Evolutionary conservation across 2,329 filamentous ascomycete species (phyloP), one percentile per base, ranked within the genome.

Genomic region (Daldinia sp.): DNA sequence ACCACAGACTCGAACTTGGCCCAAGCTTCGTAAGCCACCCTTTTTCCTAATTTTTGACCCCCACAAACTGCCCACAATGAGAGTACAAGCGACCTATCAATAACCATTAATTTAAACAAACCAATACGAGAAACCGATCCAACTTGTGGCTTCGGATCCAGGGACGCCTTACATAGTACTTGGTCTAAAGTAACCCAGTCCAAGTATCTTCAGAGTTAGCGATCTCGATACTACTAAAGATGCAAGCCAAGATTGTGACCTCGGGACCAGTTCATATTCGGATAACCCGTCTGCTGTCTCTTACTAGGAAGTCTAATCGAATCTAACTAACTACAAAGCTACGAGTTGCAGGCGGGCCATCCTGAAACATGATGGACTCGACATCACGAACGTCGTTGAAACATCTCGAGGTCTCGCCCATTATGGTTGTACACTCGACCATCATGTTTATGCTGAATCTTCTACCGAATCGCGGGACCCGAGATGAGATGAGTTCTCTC

Each of bases 361-460:
- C 60, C 59, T 68, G 65, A 66, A 68, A 66, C 65, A 63, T 47
- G 59, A 61, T 54, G 52, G 59, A 58, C 59, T 61, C 53, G 47
- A 56, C 56, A 61, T 63, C 48, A 63, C 53, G 54, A 63, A 54
- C 43, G 48, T 61, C 19, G 54, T 68, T 63, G 65, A 68, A 66
- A 66, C 65, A 61, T 68, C 11, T 37, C 56, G 48, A 58, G 39
- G 50, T 48, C 56, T 37, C n/a, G 9, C 17, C 34, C 50, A 32
- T 51, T n/a, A 15, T 51, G 25, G 48, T 51, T n/a, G 48, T 51
- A 51, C n/a, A n/a, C 21, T 35, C 21, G 17, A 27, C 32, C 8
- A 51, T 37, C 30, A 37, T 37, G 32, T 53, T 53, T 53, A 39
- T 50, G 39, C 54, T 52, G 27, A 34, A 64, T 55, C 47, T 50